These are phyloP conservation scores for Gynandropsis gynandra DNA, from an alignment of 345 rosid species.

Conservation along the genomic window DNA sequence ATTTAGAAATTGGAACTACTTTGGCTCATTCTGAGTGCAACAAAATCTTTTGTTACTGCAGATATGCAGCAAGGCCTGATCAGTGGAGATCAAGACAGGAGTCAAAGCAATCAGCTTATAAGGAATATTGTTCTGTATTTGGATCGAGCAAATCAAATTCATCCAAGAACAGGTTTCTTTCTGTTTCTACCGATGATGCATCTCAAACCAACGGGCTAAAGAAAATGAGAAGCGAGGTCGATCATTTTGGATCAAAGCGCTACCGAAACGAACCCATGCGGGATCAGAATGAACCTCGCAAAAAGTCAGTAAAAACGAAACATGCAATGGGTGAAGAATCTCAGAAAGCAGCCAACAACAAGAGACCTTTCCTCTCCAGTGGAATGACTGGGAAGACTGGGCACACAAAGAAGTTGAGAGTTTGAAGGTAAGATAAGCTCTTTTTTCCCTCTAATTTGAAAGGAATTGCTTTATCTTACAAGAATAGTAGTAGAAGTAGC, in stretches of 20 bases:
- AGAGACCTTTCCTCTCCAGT: constrained; percentile 37
- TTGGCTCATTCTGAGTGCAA: constrained; percentile 6
- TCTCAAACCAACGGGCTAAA: too few relatives aligned
- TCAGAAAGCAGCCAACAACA: constrained; percentile 26
- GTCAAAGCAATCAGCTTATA: too few relatives aligned
- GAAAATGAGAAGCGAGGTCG: not conserved
- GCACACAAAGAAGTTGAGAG: constrained; percentile 32
- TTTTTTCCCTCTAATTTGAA: not conserved
- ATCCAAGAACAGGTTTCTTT: too few relatives aligned
- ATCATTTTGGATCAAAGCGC: constrained; percentile 34
- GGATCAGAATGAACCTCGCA: constrained; percentile 26
- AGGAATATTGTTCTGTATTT: too few relatives aligned
- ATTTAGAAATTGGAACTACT: not conserved
- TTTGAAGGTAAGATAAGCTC: constrained; percentile 21
- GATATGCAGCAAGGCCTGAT: too few relatives aligned
- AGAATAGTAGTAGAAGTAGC: constrained; percentile 6
- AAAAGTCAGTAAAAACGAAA: constrained; percentile 23
- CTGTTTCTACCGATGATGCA: too few relatives aligned
- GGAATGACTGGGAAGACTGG: constrained; percentile 40
- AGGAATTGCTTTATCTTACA: too few relatives aligned
- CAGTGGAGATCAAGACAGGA: too few relatives aligned
- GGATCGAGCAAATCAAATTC: too few relatives aligned
- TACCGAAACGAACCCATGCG: constrained; percentile 25
- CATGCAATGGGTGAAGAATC: constrained; percentile 25
- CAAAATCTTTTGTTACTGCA: not conserved